Conservation (phyloP, 176 grass and related monocot genomes). For the Oryza nivara region DNA sequence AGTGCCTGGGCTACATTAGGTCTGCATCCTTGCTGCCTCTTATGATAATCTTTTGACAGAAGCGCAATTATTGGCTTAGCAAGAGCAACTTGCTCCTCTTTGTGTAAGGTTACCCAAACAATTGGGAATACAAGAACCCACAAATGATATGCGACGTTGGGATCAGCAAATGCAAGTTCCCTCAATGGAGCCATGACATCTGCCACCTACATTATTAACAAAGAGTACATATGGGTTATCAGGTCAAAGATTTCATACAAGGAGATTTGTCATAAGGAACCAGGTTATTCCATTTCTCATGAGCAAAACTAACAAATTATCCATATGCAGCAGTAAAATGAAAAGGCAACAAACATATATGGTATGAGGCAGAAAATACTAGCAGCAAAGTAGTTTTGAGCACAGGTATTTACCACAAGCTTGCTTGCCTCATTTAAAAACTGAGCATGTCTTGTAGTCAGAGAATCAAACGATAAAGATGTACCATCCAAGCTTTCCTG, state of each 20-base stretch:
- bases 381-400: slow-evolving; percentile 5
- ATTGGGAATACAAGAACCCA: slow-evolving; percentile 99
- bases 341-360: slow-evolving; percentile 29
- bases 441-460: slow-evolving; percentile 72
- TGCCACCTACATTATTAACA: slow-evolving; percentile 65
- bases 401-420: slow-evolving; percentile 66
- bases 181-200: slow-evolving; percentile 88
- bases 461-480: slow-evolving; percentile 81
- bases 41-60: slow-evolving; percentile 97
- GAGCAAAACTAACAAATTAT: background rate
- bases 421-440: slow-evolving; percentile 91
- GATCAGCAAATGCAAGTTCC: slow-evolving; percentile 93
- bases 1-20: slow-evolving; percentile 97
- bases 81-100: slow-evolving; percentile 93
- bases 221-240: slow-evolving; percentile 6
- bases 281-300: background rate
- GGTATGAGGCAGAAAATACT: background rate
- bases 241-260: slow-evolving; percentile 35
- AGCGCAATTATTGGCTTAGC: slow-evolving; percentile 97
- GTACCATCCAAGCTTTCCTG: slow-evolving; percentile 67
- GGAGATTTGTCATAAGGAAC: background rate
- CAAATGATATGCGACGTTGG: slow-evolving; percentile 95
- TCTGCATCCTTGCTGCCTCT: slow-evolving; percentile 90
- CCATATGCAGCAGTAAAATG: background rate
- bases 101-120: slow-evolving; percentile 97